phyloP scores from a whole-genome alignment of 441 rosid species.

The Bocquillonia castaneifolia region DNA sequence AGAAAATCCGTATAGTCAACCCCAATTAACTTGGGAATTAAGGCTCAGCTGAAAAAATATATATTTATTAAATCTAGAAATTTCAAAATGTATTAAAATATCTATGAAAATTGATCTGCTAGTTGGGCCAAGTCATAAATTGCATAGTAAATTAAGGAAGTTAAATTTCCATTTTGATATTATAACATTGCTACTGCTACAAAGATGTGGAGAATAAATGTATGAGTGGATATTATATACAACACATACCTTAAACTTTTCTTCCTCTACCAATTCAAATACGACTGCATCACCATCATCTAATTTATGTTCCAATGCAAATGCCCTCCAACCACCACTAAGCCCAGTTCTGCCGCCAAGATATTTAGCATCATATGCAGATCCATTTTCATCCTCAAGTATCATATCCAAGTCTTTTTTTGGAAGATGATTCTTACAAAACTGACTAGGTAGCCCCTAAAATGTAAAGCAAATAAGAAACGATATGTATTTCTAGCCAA shows the following conservation, averaged over 20 bases:
- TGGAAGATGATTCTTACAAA: slow-evolving; percentile 43
- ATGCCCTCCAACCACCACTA: slow-evolving; percentile 67
- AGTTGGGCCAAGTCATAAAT: not conserved
- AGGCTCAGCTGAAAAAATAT: too few relatives aligned
- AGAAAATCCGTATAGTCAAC: too few relatives aligned
- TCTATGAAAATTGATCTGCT: not conserved
- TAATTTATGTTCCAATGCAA: slow-evolving; percentile 50
- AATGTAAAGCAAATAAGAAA: not conserved
- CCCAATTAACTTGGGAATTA: too few relatives aligned
- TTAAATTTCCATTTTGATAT: not conserved
- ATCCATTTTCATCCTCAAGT: slow-evolving; percentile 44
- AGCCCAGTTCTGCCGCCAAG: slow-evolving; percentile 41
- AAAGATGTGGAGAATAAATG: not conserved
- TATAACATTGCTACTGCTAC: not conserved
- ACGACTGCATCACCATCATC: slow-evolving; percentile 59
- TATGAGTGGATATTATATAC: too few relatives aligned
- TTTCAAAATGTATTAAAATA: too few relatives aligned
- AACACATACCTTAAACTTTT: slow-evolving; percentile 39
- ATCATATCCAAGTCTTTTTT: slow-evolving; percentile 31
- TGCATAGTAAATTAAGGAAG: not conserved
- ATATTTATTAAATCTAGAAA: too few relatives aligned
- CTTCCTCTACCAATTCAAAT: slow-evolving; percentile 44
- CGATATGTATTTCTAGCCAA: not conserved
- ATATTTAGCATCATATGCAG: slow-evolving; percentile 37
- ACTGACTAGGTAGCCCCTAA: slow-evolving; percentile 53